Evolutionary conservation across 2,329 filamentous ascomycete species (phyloP).

Genomic region (Colletotrichum sp.): DNA sequence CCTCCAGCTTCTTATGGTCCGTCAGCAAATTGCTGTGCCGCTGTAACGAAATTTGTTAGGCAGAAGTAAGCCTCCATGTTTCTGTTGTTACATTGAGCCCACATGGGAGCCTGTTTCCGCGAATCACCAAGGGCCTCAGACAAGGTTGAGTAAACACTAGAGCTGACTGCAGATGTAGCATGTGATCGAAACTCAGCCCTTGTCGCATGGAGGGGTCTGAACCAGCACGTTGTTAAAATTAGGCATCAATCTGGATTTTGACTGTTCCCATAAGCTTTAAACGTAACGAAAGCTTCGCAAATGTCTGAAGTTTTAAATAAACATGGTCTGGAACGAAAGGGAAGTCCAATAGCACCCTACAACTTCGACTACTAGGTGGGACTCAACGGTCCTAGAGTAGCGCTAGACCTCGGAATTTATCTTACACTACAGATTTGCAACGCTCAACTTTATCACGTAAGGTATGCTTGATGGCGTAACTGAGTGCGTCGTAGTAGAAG

Average conservation of each 20-base stretch:
- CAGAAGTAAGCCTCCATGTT: neutral
- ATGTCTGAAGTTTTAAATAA: too few species aligned
- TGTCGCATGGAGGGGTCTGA: neutral
- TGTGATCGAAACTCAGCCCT: neutral
- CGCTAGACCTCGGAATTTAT: too few species aligned
- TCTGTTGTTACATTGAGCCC: rapidly evolving
- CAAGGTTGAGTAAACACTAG: neutral
- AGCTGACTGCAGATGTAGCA: neutral
- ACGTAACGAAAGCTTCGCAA: neutral
- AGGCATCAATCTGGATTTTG: neutral
- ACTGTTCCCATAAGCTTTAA: neutral
- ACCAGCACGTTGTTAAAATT: neutral
- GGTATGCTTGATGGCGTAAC: neutral
- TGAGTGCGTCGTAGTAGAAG: neutral
- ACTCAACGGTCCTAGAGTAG: too few species aligned
- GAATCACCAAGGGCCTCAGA: neutral
- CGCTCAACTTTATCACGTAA: neutral
- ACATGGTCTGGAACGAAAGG: too few species aligned
- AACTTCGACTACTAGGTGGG: too few species aligned
- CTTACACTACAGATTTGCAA: too few species aligned
- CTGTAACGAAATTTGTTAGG: neutral
- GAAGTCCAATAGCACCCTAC: too few species aligned
- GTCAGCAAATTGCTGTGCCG: neutral
- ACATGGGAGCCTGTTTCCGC: neutral
- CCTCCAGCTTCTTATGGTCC: neutral